Evolutionary conservation across 371 early-diverging fungal genomes (phyloP), one percentile per base, ranked within the genome.

Genomic region (Mucor indicus): DNA sequence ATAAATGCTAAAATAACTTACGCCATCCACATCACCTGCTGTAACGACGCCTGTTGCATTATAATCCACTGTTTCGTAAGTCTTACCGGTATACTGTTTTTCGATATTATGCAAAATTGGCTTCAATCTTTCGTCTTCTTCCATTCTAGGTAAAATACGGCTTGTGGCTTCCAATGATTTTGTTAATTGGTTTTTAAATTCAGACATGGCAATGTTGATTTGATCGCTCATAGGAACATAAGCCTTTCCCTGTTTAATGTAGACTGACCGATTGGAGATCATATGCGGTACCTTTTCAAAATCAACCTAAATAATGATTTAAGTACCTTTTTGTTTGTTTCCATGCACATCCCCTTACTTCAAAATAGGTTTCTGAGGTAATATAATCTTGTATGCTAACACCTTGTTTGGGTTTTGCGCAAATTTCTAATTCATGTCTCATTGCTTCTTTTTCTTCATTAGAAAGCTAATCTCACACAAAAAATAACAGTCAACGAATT

Each of bases 101-200:
- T 90, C 88, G 27, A 96, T 75, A 40, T 91, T 92, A 50, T 81
- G 67, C 37, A 98, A 75, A 21, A 97, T 80, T 0, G 97, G 96
- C 37, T 85, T 66, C 41, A 98, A 64, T 19, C 98, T 85, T 54
- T 94, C 93, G 57, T 96, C 96, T 64, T 96, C 95, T 50, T 95
- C 96, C 83, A 97, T 78, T 33, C 86, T 75, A 35, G 94, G 93
- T 49, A 97, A 62, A 7, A 86, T 79, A 51, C 82, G 80, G 22
- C 87, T 81, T 3, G 89, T 54, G 12, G 47, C 35, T 29, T 54
- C 48, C 12, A 55, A 20, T 2, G 39, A 27, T 16, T 20, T 30
- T 8, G 38, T 21, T 3, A 98, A 69, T 23, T 64, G 64, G 13
- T 72, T 58, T 25, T 80, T 82, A 63, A 90, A 98, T 48, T 91